Percentiles rank a stretch among this genome's conserved stretches.
phyloP scores from a whole-genome alignment of 495 filamentous ascomycete species.

The Aspergillus sclerotiicarbonarius region DNA sequence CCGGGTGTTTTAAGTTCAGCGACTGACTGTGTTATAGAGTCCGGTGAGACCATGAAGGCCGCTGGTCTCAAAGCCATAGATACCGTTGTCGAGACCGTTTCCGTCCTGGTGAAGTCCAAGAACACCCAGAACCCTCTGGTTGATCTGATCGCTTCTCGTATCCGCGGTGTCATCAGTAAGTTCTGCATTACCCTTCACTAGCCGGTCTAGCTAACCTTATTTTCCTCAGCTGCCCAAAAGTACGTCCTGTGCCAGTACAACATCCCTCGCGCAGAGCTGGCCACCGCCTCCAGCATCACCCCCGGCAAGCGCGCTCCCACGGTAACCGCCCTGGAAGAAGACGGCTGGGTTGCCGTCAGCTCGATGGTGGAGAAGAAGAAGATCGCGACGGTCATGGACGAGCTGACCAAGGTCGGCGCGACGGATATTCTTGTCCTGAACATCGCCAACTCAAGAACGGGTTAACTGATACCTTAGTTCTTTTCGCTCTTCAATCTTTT shows the following conservation, averaged over 20 bases:
- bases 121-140: slow-evolving; percentile 79
- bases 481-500: neutral
- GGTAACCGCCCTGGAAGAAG: slow-evolving; percentile 79
- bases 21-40: slow-evolving; percentile 58
- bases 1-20: neutral
- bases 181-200: slow-evolving; percentile 3
- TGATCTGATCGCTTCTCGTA: slow-evolving; percentile 75
- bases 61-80: slow-evolving; percentile 96
- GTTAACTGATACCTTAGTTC: slow-evolving; percentile 19
- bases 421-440: slow-evolving; percentile 83
- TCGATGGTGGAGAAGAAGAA: slow-evolving; percentile 91
- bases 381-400: slow-evolving; percentile 89
- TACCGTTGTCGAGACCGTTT: slow-evolving; percentile 82
- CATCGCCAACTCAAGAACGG: slow-evolving; percentile 79
- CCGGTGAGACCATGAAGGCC: slow-evolving; percentile 96
- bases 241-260: slow-evolving; percentile 98
- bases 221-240: slow-evolving; percentile 69
- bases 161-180: slow-evolving; percentile 86
- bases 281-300: slow-evolving; percentile 71
- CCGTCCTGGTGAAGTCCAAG: slow-evolving; percentile 89
- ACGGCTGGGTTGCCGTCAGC: slow-evolving; percentile 89
- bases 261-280: slow-evolving; percentile 65
- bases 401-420: slow-evolving; percentile 74
- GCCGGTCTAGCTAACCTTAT: neutral
- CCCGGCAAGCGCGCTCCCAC: slow-evolving; percentile 95